Evolutionary conservation across 176 grass and related monocot genomes (phyloP).

Genomic region (Lolium multiflorum): DNA sequence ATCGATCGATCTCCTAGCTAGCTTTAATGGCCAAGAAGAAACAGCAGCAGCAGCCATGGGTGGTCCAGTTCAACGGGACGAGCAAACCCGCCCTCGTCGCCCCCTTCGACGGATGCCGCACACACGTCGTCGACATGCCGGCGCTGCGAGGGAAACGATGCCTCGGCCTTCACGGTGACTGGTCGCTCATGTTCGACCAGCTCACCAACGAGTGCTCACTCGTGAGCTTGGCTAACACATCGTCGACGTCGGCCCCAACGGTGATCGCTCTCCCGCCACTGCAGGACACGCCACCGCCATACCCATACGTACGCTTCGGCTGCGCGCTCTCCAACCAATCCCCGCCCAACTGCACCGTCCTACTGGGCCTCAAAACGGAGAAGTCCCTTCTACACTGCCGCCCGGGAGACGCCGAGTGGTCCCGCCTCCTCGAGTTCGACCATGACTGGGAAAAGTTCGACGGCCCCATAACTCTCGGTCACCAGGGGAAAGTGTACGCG

Average conservation of each 20-base stretch:
- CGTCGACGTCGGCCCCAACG: too few species aligned
- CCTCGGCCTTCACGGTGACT: background rate
- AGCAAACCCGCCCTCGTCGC: background rate
- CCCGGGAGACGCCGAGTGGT: background rate
- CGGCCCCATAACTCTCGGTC: background rate
- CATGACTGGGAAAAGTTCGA: background rate
- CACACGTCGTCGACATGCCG: background rate
- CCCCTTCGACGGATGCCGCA: background rate
- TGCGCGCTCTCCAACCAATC: background rate
- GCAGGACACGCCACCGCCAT: background rate
- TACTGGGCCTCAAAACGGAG: background rate
- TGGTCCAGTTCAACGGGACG: background rate
- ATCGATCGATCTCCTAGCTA: too few species aligned
- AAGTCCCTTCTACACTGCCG: background rate
- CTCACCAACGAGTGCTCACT: background rate
- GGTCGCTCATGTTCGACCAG: constrained; percentile 12
- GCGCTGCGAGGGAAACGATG: background rate
- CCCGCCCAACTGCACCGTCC: background rate
- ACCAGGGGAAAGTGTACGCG: background rate
- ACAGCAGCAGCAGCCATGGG: background rate
- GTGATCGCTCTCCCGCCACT: background rate
- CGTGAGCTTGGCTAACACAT: background rate
- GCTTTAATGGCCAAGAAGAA: too few species aligned
- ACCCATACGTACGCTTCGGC: background rate
- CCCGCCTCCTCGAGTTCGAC: background rate